phyloP scores from a whole-genome alignment of 192 early-diverging fungal species.

The Coemansia sp. region DNA sequence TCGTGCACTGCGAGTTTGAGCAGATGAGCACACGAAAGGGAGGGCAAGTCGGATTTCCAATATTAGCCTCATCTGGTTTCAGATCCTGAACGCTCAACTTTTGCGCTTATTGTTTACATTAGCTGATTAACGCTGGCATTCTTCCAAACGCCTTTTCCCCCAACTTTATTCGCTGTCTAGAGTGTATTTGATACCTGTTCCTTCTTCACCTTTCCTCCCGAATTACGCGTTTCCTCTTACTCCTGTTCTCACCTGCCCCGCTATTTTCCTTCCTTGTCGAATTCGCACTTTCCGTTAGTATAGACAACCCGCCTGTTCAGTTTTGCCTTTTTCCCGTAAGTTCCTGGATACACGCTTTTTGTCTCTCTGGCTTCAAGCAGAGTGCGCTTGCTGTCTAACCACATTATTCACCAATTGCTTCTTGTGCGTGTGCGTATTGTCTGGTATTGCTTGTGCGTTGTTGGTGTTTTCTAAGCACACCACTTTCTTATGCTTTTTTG shows the following conservation, averaged over 20 bases:
- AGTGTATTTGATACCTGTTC: no score
- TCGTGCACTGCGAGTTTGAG: background rate
- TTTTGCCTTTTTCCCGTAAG: background rate
- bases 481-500: background rate
- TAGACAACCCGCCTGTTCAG: no score
- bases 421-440: conserved; percentile 1
- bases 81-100: no score
- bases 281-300: no score
- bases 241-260: no score
- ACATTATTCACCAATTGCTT: conserved; percentile 2
- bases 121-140: background rate
- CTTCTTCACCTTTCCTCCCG: no score
- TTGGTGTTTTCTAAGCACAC: background rate
- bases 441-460: background rate
- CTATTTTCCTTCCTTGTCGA: no score
- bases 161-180: no score
- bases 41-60: background rate
- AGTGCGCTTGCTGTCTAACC: conserved; percentile 1
- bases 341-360: background rate
- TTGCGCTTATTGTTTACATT: background rate
- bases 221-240: no score
- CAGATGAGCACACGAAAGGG: background rate
- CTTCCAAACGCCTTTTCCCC: no score
- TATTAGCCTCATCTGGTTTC: background rate
- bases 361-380: background rate